A percentile compares a stretch with the other conserved stretches of the same genome.
Evolutionary conservation across 768 basidiomycete species (phyloP).

Genomic region (Lactifluus volemus): DNA sequence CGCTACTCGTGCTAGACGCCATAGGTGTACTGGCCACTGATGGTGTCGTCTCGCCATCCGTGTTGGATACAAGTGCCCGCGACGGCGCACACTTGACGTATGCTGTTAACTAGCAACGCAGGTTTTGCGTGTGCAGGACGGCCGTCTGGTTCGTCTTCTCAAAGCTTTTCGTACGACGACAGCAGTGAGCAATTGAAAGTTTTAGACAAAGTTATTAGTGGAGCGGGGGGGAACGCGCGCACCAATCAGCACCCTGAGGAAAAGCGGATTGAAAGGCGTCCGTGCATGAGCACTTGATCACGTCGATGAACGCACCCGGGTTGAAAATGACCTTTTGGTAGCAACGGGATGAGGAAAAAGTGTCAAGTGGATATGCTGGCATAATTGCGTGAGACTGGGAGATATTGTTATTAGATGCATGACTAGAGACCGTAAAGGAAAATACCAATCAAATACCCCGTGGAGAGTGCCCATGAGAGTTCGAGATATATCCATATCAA

Average conservation of each 20-base stretch:
- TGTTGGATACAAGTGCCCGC: constrained; percentile 38
- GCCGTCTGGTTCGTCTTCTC: constrained; percentile 48
- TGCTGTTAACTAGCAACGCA: constrained; percentile 42
- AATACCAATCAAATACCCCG: too few relatives aligned
- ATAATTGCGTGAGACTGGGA: too few relatives aligned
- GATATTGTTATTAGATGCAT: too few relatives aligned
- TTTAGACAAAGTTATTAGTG: neutral
- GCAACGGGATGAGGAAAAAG: too few relatives aligned
- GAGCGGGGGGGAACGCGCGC: constrained; percentile 4
- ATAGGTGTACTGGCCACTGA: neutral
- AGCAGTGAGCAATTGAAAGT: neutral
- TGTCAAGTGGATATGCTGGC: too few relatives aligned
- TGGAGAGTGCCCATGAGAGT: too few relatives aligned
- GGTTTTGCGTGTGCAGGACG: constrained; percentile 37
- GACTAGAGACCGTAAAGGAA: too few relatives aligned
- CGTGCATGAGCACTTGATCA: constrained; percentile 56
- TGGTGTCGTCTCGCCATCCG: constrained; percentile 33
- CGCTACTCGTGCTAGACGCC: neutral
- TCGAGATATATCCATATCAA: constrained; percentile 17
- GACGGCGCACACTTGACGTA: constrained; percentile 44
- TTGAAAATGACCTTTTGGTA: constrained; percentile 49
- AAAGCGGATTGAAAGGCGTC: constrained; percentile 37
- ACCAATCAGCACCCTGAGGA: constrained; percentile 66
- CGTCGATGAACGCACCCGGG: constrained; percentile 51
- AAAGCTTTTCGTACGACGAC: constrained; percentile 32